phyloP scores from a whole-genome alignment of 768 basidiomycete species.

The Boletus rubroflammeus region DNA sequence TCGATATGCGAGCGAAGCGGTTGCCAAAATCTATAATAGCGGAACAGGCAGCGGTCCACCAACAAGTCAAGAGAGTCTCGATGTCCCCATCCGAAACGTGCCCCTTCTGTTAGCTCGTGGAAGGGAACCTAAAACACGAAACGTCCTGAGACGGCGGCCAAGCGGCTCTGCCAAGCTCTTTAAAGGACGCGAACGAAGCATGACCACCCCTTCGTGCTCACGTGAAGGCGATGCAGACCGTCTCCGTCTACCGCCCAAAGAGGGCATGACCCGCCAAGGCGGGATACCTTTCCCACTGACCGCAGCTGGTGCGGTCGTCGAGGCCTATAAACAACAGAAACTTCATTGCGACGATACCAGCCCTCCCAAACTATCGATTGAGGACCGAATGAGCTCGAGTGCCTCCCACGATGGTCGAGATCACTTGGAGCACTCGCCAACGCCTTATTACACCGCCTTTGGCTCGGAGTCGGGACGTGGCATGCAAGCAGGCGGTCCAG shows the following conservation, averaged over 20 bases:
- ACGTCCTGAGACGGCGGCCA: slow-evolving; percentile 32
- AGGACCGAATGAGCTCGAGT: slow-evolving; percentile 21
- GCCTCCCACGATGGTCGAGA: slow-evolving; percentile 15
- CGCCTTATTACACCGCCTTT: slow-evolving; percentile 57
- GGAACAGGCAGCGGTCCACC: not conserved
- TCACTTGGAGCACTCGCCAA: slow-evolving; percentile 14
- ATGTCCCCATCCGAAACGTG: slow-evolving; percentile 3
- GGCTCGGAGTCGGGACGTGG: slow-evolving; percentile 44
- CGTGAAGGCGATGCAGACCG: not conserved
- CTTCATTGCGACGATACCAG: slow-evolving; percentile 15
- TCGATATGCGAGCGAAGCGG: slow-evolving; percentile 19
- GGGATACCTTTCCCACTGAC: slow-evolving; percentile 30
- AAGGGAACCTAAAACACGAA: slow-evolving; percentile 24
- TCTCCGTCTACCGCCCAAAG: not conserved
- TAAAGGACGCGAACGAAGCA: slow-evolving; percentile 14
- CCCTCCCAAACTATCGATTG: slow-evolving; percentile 22
- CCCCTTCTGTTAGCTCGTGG: not conserved
- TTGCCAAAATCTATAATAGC: slow-evolving; percentile 3
- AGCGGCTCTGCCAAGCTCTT: slow-evolving; percentile 25
- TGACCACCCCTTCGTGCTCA: slow-evolving; percentile 4
- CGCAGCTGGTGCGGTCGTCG: slow-evolving; percentile 44
- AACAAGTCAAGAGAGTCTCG: slow-evolving; percentile 15
- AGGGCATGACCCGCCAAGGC: not conserved
- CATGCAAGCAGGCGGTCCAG: slow-evolving; percentile 42
- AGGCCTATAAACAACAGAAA: slow-evolving; percentile 47